Evolutionary conservation across 768 basidiomycete species (phyloP).

Genomic region (Tephrocybe sp.): DNA sequence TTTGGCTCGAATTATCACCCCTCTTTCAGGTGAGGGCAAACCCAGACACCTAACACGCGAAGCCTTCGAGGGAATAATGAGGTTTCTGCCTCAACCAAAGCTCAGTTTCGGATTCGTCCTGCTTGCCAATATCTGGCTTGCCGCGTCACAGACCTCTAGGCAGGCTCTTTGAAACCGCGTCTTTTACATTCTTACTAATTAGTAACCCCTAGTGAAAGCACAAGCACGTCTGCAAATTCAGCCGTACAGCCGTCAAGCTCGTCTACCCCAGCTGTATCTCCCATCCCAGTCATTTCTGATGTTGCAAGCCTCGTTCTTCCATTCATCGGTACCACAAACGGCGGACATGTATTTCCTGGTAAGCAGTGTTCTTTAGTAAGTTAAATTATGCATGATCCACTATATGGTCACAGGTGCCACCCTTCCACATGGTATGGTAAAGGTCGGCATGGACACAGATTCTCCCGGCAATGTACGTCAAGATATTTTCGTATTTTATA

Average conservation of each 20-base stretch:
- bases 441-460: constrained; percentile 66
- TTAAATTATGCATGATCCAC: not conserved
- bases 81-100: too few species aligned
- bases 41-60: too few species aligned
- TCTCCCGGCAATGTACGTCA: constrained; percentile 53
- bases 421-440: constrained; percentile 68
- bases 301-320: constrained; percentile 48
- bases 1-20: not conserved
- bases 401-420: constrained; percentile 44
- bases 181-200: too few species aligned
- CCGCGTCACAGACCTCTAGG: too few species aligned
- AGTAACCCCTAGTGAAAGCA: too few species aligned
- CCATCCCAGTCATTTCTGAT: constrained; percentile 23
- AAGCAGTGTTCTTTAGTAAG: constrained; percentile 3
- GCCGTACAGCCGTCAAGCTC: not conserved
- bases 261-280: not conserved
- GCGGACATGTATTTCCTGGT: constrained; percentile 69
- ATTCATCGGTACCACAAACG: constrained; percentile 64
- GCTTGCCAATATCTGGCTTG: too few species aligned
- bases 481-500: not conserved
- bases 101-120: too few species aligned
- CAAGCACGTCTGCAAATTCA: too few species aligned
- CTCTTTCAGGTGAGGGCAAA: not conserved
- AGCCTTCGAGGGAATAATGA: too few species aligned
- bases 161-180: too few species aligned